A percentile compares a stretch with the other conserved stretches of the same genome.
phyloP scores from a whole-genome alignment of 2,329 filamentous ascomycete species.

The Sporothrix luriei region DNA sequence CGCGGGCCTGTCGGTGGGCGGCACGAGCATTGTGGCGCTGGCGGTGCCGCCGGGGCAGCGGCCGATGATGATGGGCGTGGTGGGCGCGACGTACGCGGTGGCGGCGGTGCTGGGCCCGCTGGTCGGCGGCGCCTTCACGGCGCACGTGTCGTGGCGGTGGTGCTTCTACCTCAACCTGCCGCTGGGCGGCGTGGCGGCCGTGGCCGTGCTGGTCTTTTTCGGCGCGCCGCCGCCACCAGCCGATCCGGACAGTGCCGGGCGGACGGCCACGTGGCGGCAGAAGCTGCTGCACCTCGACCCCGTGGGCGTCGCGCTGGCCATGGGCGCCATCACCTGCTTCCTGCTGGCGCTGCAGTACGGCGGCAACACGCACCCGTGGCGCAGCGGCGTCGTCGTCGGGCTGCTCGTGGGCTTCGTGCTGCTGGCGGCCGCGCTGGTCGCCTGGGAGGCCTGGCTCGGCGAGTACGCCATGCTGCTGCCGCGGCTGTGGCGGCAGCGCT shows the following conservation, averaged over 20 bases:
- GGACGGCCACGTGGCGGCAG: not conserved
- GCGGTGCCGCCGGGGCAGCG: not conserved
- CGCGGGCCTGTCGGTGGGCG: conserved; percentile 17
- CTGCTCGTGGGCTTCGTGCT: conserved; percentile 41
- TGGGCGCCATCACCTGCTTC: conserved; percentile 42
- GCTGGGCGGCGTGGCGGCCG: conserved; percentile 24
- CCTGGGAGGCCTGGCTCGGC: conserved; percentile 45
- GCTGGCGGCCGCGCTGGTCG: conserved; percentile 39
- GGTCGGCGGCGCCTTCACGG: conserved; percentile 38
- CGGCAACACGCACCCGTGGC: conserved; percentile 46
- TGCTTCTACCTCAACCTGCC: conserved; percentile 51
- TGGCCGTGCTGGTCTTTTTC: conserved; percentile 16
- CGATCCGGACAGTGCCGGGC: not conserved
- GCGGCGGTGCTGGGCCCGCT: conserved; percentile 40
- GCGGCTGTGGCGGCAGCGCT: conserved; percentile 47
- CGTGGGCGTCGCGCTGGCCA: conserved; percentile 26
- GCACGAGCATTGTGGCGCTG: conserved; percentile 4
- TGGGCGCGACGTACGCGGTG: conserved; percentile 34
- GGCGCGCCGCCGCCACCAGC: not conserved
- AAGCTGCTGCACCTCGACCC: conserved; percentile 29
- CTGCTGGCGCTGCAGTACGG: conserved; percentile 50
- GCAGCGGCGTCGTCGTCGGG: conserved; percentile 42
- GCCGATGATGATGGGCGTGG: conserved; percentile 20
- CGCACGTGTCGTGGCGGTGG: conserved; percentile 39
- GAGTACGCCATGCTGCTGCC: conserved; percentile 55